Evolutionary conservation across 208 protist species (phyloP).

Genomic region (Lotmaria passim): DNA sequence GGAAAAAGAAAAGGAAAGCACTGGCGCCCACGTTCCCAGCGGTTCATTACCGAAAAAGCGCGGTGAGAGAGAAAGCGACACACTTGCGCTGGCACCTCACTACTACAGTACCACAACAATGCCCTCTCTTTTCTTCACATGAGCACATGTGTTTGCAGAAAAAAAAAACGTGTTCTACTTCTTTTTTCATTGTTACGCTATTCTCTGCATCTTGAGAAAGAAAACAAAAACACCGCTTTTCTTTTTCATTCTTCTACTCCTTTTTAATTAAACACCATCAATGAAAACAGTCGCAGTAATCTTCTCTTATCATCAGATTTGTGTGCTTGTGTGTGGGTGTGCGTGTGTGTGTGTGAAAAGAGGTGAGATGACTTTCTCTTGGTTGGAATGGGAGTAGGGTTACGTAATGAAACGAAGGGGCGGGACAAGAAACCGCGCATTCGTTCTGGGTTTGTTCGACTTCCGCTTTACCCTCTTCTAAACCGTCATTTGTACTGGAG

Average conservation of each 20-base stretch:
- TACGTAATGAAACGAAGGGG: slow-evolving; percentile 2
- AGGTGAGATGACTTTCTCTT: slow-evolving; percentile 5
- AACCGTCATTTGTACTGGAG: slow-evolving; percentile 2
- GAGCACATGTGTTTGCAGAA: too few species aligned
- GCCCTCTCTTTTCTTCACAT: too few species aligned
- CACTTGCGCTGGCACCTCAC: too few species aligned
- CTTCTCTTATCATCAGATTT: background rate
- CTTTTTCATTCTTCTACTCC: slow-evolving; percentile 6
- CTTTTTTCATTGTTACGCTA: too few species aligned
- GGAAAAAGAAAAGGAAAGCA: background rate
- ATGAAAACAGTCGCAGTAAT: slow-evolving; percentile 13
- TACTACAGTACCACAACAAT: too few species aligned
- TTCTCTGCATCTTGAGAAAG: slow-evolving; percentile 6
- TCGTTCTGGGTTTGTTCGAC: slow-evolving; percentile 15
- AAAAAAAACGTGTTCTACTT: too few species aligned
- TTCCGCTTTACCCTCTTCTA: background rate
- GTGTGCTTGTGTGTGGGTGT: too few species aligned
- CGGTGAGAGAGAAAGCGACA: too few species aligned
- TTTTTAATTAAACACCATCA: slow-evolving; percentile 17
- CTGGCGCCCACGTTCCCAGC: background rate
- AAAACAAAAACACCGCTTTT: background rate
- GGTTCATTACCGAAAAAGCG: too few species aligned
- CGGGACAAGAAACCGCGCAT: slow-evolving; percentile 3
- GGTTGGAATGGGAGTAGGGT: background rate
- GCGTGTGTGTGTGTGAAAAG: background rate